Evolutionary conservation across 1,284 basidiomycete species (phyloP), one percentile per base, ranked within the genome.

Genomic region (Leccinum pallidistipes): DNA sequence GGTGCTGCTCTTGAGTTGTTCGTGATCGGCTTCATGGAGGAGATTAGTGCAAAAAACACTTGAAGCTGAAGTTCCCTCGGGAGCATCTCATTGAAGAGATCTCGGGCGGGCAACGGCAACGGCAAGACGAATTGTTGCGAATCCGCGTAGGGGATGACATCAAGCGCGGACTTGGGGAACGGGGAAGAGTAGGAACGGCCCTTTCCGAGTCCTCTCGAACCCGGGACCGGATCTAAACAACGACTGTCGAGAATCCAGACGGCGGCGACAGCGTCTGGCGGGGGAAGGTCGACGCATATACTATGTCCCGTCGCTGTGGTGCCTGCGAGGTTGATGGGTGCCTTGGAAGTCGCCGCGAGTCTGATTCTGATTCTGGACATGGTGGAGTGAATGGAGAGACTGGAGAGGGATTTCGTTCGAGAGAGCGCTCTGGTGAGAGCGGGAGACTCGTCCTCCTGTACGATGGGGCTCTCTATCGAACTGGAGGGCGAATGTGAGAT

Each of bases 21-120:
- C 66, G 64, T 85, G 79, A 53, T 89, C 86, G 12, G 71, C 77
- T 69, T 86, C 83, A 64, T 88, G 80, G 16, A 87, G 67, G 77
- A 69, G 9, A 88, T 76, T 55, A 92, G 68, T 8, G 79, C 74
- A 24, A 76, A 70, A 1, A 43, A 96, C 7, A 95, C 78, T 16
- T 80, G 76, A 32, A 95, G 71, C 66, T 83, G 86, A 55, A 95
- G 74, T 72, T 96, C 94, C 57, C 81, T 82, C 1, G 94, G 93
- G 6, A 95, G 79, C 57, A 81, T 72, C 45, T 83, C 81, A 65
- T 89, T 87, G 64, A 92, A 91, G 66, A 82, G 77, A 69, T 88
- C 84, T 52, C 73, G 78, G n/a, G 78, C 71, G 49, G 57, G 55
- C 45, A 82, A 63, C 6, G 80, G 79, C 53, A 85, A 71, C 24